Base-by-base conservation (phyloP, 2,329 filamentous ascomycete genomes). In the Aspergillus niger region DNA sequence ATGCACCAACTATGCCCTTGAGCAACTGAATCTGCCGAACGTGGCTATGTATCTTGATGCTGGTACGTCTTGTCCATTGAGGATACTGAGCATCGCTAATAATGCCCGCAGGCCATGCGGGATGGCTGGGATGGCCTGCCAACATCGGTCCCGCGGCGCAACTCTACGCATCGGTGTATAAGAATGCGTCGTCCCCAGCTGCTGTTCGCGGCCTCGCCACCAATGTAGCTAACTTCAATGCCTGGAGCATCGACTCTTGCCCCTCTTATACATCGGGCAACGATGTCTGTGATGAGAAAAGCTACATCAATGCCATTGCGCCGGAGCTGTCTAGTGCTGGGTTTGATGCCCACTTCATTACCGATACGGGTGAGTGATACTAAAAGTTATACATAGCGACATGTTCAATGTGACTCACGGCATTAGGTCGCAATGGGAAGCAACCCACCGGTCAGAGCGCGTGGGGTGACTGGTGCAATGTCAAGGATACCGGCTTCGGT, bases 381-480 rank as follows among this genome's bases (percentile, higher is more conserved):
- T 36, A 2, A 20, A 2, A 2, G 11, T 28, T 51, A 11, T 22
- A 7, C 1, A 11, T 30, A 8, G 1, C 24, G 0, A 3, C 5
- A 11, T 17, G 28, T 20, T 53, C 62, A 58, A 62, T 41, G 13
- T 13, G 2, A 38, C 1, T 39, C 11, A 13, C 5, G 2, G 7
- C 13, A 2, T 55, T 58, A 83, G 83, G 76, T 68, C 86, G 89
- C 65, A 87, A 84, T 57, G 87, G 85, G 20, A 85, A 85, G 56
- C 86, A 89, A 73, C 83, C 83, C 39, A 86, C 83, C 20, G 70
- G 74, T 3, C 83, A 85, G 70, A 74, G 78, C 59, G 73, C 73
- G 28, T 88, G 86, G 85, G 87, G 86, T 44, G 81, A 89, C 71
- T 90, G 88, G 87, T 90, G 87, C 79, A 90, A 89, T 69, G 81